Evolutionary conservation across 164 flowering plant species (phyloP), one percentile per base, ranked within the genome.

Genomic region (Euptelea pleiosperma): DNA sequence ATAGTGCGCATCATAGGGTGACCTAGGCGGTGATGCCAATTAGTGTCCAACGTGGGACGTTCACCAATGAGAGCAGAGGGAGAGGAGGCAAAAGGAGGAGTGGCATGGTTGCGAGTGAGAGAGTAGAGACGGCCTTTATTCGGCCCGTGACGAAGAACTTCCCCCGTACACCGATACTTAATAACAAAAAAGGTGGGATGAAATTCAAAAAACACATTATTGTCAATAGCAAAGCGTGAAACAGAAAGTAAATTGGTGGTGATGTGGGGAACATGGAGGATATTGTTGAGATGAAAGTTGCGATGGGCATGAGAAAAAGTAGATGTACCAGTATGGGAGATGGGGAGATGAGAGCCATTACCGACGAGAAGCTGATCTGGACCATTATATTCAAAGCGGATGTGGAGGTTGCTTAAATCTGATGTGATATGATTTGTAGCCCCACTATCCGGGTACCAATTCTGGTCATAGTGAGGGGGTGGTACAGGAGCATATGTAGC

Each of bases 351-450:
- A n/a, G 7, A 8, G 3, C 58, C 58, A 40, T 40, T 40, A 55
- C 58, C 24, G 12, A 55, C 19, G 8, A 11, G 29, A 6, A 37
- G 18, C 3, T 24, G 41, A n/a, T 54, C 45, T 5, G 33, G 28
- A 3, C 33, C 45, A 34, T 28, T n/a, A 24, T 54, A 54, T 2
- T 10, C 1, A 12, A 30, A 10, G 2, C 8, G 31, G 14, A 35
- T 9, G 10, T 36, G 43, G 1, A 37, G 19, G 31, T 54, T 54
- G 12, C 41, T 15, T 6, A 53, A 8, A 35, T 53, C 8, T 16
- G 29, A 21, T 6, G 57, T 53, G 18, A 53, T 28, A 54, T 54
- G 58, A 15, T 37, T 14, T 3, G 45, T 36, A 10, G 57, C 44
- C 4, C 44, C 57, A 22, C 18, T 35, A 36, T 53, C 44, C 2